Conservation (phyloP, 805 yeast genomes). For the Barnettozyma botsteinii region DNA sequence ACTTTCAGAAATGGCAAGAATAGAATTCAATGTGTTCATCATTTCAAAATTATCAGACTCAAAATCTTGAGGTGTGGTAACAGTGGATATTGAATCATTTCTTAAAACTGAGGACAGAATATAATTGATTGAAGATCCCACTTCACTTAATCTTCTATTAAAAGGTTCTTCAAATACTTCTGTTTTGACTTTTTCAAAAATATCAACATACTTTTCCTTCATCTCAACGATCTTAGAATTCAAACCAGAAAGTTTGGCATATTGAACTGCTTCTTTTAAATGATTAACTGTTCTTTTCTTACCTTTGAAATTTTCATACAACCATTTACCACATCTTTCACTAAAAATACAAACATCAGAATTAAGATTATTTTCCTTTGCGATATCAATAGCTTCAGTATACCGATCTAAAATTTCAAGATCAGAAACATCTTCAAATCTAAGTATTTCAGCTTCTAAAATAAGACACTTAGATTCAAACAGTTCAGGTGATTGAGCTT, state of each 20-base stretch:
- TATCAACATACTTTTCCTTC: constrained; percentile 27
- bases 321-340: constrained; percentile 39
- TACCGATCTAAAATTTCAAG: constrained; percentile 38
- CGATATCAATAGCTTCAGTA: constrained; percentile 39
- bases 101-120: constrained; percentile 26
- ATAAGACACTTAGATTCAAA: constrained; percentile 35
- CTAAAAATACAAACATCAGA: constrained; percentile 36
- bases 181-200: constrained; percentile 20
- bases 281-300: constrained; percentile 32
- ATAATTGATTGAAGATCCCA: constrained; percentile 24
- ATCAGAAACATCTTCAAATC: constrained; percentile 23
- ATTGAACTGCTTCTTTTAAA: constrained; percentile 33
- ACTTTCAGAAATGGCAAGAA: constrained; percentile 45
- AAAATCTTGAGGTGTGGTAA: neutral
- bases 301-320: constrained; percentile 11
- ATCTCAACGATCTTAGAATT: constrained; percentile 24
- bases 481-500: constrained; percentile 30
- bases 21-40: constrained; percentile 37
- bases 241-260: constrained; percentile 29
- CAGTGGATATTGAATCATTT: constrained; percentile 12
- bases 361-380: constrained; percentile 27
- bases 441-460: constrained; percentile 31
- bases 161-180: constrained; percentile 26
- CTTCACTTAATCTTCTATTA: constrained; percentile 13
- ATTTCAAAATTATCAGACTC: constrained; percentile 15